Conservation (phyloP, 108 stramenopile genomes). For the Schizochytrium sp. region DNA sequence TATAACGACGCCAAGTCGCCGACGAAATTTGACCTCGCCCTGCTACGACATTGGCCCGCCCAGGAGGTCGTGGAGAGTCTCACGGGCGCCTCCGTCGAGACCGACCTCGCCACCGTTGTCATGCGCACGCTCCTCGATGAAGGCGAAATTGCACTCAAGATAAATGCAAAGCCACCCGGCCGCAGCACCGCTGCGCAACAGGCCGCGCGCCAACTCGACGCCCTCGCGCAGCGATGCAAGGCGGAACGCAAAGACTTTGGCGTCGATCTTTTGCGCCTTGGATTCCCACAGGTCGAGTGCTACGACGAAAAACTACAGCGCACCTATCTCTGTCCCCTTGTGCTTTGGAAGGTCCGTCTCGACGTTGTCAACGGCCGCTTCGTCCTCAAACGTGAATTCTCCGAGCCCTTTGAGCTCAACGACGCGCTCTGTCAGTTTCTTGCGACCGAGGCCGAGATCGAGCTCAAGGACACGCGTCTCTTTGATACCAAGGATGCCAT, state of each 20-base stretch:
- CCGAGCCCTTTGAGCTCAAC: neutral
- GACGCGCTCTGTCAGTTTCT: neutral
- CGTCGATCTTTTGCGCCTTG: neutral
- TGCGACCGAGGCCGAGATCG: neutral
- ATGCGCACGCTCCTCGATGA: neutral
- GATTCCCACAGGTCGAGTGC: neutral
- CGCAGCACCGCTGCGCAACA: neutral
- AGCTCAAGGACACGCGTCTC: neutral
- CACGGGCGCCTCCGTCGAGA: neutral
- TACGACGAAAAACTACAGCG: neutral
- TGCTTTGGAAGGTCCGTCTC: neutral
- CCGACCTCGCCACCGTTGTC: neutral
- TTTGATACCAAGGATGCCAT: neutral
- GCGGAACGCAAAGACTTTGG: neutral
- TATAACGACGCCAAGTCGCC: neutral
- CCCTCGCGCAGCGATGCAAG: neutral
- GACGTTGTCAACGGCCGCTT: neutral
- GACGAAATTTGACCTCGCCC: neutral
- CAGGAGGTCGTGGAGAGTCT: neutral
- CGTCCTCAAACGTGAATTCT: neutral
- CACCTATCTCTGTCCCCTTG: neutral
- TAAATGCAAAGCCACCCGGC: neutral
- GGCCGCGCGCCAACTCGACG: neutral
- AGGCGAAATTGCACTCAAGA: neutral
- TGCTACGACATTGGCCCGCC: neutral